These are phyloP conservation scores for Cladosporium sp. DNA, from an alignment of 2,329 filamentous ascomycete genomes.

Conservation along the genomic window DNA sequence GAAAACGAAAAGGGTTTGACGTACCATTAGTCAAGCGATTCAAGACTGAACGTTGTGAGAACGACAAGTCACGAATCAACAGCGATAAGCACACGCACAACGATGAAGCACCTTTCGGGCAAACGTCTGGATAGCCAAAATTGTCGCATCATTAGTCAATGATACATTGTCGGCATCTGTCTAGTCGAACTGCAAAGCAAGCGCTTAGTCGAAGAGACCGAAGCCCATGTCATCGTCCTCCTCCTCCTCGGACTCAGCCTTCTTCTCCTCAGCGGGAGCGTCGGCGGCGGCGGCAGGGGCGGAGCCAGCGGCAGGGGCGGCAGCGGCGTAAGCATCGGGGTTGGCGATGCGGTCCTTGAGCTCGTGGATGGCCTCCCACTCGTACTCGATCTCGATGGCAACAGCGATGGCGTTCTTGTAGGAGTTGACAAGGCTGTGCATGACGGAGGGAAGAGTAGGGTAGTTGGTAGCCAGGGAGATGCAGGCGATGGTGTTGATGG, in stretches of 20 bases:
- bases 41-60: conserved; percentile 3
- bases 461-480: conserved; percentile 92
- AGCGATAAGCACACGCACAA: not conserved
- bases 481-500: conserved; percentile 82
- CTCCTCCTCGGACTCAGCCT: conserved; percentile 64
- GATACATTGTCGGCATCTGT: conserved; percentile 21
- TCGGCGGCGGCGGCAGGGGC: conserved; percentile 55
- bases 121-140: conserved; percentile 23
- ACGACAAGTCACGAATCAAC: conserved; percentile 23
- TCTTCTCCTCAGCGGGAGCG: conserved; percentile 58
- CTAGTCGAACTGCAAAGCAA: conserved; percentile 17
- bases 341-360: conserved; percentile 99
- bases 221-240: conserved; percentile 60
- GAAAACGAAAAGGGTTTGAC: conserved; percentile 26
- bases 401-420: conserved; percentile 97
- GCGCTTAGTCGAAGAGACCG: conserved; percentile 56
- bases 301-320: conserved; percentile 67
- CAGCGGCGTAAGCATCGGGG: conserved; percentile 90
- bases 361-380: conserved; percentile 93
- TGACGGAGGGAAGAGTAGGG: conserved; percentile 93
- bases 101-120: conserved; percentile 20
- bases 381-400: conserved; percentile 85
- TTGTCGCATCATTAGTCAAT: conserved; percentile 25
- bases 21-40: conserved; percentile 37
- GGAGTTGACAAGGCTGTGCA: conserved; percentile 93